These are phyloP conservation scores for Leptoxyphium fumago DNA, from an alignment of 2,329 filamentous ascomycete genomes.

Conservation along the genomic window DNA sequence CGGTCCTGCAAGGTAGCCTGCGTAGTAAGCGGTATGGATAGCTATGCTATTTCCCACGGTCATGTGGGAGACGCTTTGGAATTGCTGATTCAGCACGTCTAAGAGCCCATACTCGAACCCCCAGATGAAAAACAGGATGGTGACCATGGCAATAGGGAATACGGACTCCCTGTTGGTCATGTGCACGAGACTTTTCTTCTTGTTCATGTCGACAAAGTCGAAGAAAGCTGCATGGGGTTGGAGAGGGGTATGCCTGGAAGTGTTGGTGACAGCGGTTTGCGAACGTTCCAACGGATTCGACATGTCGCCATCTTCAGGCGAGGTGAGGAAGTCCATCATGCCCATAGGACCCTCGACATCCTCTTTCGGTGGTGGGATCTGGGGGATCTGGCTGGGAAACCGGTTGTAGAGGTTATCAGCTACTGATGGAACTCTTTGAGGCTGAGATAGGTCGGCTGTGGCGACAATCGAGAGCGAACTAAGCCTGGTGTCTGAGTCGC, in stretches of 20 bases:
- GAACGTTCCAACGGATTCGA: conserved; percentile 19
- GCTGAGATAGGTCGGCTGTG: conserved; percentile 8
- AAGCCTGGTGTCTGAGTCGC: conserved; percentile 20
- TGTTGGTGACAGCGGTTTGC: conserved; percentile 26
- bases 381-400: neutral
- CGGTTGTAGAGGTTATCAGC: neutral
- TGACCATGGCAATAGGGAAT: conserved; percentile 60
- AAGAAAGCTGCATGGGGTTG: conserved; percentile 39
- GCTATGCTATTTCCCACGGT: conserved; percentile 48
- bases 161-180: conserved; percentile 49
- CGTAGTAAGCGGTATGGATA: conserved; percentile 57
- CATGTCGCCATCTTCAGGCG: conserved; percentile 24
- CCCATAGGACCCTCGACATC: conserved; percentile 19
- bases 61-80: conserved; percentile 49
- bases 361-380: neutral
- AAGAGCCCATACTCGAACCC: conserved; percentile 80
- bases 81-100: conserved; percentile 62
- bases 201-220: conserved; percentile 59
- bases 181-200: conserved; percentile 55
- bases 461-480: conserved; percentile 10
- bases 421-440: conserved; percentile 15
- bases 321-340: conserved; percentile 41
- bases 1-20: conserved; percentile 55
- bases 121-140: conserved; percentile 76
- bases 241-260: conserved; percentile 20